Conservation (phyloP, 2,329 filamentous ascomycete genomes). For the Dryadomyces sulphureus region DNA sequence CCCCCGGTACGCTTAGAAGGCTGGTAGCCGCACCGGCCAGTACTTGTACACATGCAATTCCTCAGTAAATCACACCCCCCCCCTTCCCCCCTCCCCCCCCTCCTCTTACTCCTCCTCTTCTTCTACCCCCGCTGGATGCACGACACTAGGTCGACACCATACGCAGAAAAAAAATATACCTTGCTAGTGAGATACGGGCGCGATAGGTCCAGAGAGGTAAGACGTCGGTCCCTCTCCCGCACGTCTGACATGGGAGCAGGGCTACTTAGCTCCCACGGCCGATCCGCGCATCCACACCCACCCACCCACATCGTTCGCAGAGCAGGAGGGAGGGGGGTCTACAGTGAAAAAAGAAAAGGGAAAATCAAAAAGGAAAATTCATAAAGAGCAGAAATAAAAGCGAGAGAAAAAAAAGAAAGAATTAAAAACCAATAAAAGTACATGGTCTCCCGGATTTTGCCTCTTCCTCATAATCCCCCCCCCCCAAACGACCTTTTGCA, state of each 20-base stretch:
- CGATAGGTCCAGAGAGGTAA: background rate
- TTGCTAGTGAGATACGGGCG: background rate
- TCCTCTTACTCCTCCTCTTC: background rate
- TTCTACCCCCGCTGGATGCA: background rate
- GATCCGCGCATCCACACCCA: constrained; percentile 3
- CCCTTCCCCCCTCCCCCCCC: background rate
- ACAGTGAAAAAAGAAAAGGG: background rate
- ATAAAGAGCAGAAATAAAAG: too few relatives aligned
- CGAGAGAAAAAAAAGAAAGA: too few relatives aligned
- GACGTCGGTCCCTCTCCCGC: constrained; percentile 4
- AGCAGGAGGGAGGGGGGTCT: background rate
- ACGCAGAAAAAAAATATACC: background rate
- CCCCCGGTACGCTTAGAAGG: too few relatives aligned
- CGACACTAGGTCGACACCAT: constrained; percentile 1
- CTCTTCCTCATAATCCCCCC: too few relatives aligned
- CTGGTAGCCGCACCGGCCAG: background rate
- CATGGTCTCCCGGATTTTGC: too few relatives aligned
- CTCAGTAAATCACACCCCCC: constrained; percentile 1
- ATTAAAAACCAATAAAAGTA: too few relatives aligned
- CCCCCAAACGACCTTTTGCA: background rate
- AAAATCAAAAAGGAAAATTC: too few relatives aligned
- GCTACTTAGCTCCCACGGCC: constrained; percentile 1
- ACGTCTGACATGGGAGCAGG: constrained; percentile 3
- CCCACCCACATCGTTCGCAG: background rate
- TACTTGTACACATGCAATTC: background rate